These are phyloP conservation scores for Paraconiothyrium brasiliense DNA, from an alignment of 2,329 filamentous ascomycete genomes.

Conservation along the genomic window DNA sequence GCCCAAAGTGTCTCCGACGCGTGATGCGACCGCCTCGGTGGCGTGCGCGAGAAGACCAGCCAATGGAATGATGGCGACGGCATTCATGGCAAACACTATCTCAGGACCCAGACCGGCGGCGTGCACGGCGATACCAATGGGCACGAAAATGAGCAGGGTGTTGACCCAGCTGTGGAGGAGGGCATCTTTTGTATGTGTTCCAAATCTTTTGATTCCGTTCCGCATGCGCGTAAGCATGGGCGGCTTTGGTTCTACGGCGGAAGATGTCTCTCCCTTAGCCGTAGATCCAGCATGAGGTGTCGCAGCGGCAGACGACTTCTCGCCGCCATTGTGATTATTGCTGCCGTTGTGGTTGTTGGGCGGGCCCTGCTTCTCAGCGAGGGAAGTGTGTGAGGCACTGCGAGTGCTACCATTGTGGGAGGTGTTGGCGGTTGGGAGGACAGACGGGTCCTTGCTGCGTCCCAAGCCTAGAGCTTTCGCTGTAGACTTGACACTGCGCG, in stretches of 20 bases:
- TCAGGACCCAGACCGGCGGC: conserved; percentile 51
- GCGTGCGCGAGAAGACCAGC: conserved; percentile 60
- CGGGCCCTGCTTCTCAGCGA: conserved; percentile 35
- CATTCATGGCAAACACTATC: conserved; percentile 62
- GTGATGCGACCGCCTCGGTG: conserved; percentile 59
- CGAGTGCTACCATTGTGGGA: conserved; percentile 27
- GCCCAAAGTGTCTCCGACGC: conserved; percentile 60
- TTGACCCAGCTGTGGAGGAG: conserved; percentile 82
- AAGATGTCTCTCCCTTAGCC: conserved; percentile 61
- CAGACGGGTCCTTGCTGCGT: conserved; percentile 44
- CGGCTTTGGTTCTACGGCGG: conserved; percentile 61
- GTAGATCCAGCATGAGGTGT: conserved; percentile 51
- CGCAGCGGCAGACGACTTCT: conserved; percentile 33
- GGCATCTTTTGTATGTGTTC: conserved; percentile 65
- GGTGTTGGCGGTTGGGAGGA: conserved; percentile 41
- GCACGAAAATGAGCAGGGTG: conserved; percentile 78
- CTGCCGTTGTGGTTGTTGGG: conserved; percentile 23
- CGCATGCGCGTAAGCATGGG: conserved; percentile 61
- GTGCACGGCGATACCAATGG: conserved; percentile 75
- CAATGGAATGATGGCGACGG: conserved; percentile 61
- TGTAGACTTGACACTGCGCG: conserved; percentile 62
- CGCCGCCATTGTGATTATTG: conserved; percentile 39
- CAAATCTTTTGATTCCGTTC: conserved; percentile 61
- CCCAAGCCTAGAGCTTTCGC: conserved; percentile 57
- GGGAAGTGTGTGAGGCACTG: conserved; percentile 27